Evolutionary conservation across 1,139 yeast genomes (phyloP).

Genomic region (Protomyces lactucae-debilis): DNA sequence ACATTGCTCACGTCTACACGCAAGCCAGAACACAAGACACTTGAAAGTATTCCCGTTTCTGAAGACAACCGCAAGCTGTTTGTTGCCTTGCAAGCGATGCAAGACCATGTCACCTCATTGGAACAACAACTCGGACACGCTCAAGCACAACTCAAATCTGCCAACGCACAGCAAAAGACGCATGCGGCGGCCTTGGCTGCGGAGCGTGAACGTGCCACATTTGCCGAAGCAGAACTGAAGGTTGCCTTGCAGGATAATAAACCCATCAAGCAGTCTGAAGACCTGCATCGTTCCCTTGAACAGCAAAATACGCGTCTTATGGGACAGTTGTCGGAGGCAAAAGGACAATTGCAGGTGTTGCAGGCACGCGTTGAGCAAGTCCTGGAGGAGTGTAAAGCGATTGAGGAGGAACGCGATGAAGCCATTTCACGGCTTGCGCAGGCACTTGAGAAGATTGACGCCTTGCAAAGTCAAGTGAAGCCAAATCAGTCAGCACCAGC

Average conservation of each 20-base stretch:
- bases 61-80: constrained; percentile 33
- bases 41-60: constrained; percentile 32
- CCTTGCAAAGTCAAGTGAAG: constrained; percentile 22
- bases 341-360: neutral
- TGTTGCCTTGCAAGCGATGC: constrained; percentile 31
- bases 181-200: constrained; percentile 20
- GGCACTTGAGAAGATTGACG: constrained; percentile 28
- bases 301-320: neutral
- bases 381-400: constrained; percentile 6
- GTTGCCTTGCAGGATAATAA: constrained; percentile 13
- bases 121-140: constrained; percentile 29
- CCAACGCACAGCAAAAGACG: constrained; percentile 25
- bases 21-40: constrained; percentile 25
- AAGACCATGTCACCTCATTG: constrained; percentile 30
- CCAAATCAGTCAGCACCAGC: neutral
- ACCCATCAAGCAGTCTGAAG: neutral
- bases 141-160: constrained; percentile 14
- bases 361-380: constrained; percentile 28
- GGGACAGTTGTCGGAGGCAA: neutral
- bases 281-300: neutral
- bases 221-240: constrained; percentile 30
- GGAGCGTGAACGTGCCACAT: constrained; percentile 26
- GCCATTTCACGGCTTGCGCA: constrained; percentile 29
- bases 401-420: constrained; percentile 32
- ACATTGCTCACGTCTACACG: constrained; percentile 8